Evolutionary conservation across 257 asterid genomes (phyloP), one percentile per base, ranked within the genome.

Genomic region (Jaltomata sinuosa): DNA sequence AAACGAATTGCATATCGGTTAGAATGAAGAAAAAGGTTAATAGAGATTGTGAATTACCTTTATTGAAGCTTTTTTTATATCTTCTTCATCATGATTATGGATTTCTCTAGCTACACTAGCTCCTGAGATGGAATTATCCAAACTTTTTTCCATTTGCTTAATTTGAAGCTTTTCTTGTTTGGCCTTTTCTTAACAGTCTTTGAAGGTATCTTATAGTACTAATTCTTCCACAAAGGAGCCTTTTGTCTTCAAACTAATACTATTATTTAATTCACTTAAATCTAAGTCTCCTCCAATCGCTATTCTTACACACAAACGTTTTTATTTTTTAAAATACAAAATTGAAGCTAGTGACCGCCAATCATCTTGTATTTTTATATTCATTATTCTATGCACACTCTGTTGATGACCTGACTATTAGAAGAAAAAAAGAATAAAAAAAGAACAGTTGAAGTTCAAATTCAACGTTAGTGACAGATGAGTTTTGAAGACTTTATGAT

Each of bases 391-490:
- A 71, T 15, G 14, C 29, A 6, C 71, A 57, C 22, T 50, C 83
- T 27, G 67, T 54, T 68, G 62, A 53, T 79, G 84, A 86, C 71
- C 65, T 38, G 78, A 61, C 65, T 10, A 59, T 25, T 50, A 19
- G 77, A 53, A 25, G 69, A 38, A 38, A 18, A 77, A 83, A 54
- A 11, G 18, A 11, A 65, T 11, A 31, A 7, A 42, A 57, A 69
- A 64, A 53, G 72, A 76, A 49, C 57, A 68, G 36, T 80, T 83
- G 84, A 84, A 82, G 74, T 87, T 85, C 88, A 85, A 85, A 84
- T 85, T 89, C 91, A 89, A 89, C 87, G 85, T 62, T 55, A 80
- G 80, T 74, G 87, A 83, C 84, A 87, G 89, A 79, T 5, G 85
- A 83, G 90, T 69, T 81, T 29, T 84, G 38, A 82, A 85, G 81